A percentile compares a stretch with the other conserved stretches of the same genome.
These are phyloP conservation scores for Cercospora zeae-maydis DNA, from an alignment of 2,329 filamentous ascomycete genomes.

Conservation along the genomic window DNA sequence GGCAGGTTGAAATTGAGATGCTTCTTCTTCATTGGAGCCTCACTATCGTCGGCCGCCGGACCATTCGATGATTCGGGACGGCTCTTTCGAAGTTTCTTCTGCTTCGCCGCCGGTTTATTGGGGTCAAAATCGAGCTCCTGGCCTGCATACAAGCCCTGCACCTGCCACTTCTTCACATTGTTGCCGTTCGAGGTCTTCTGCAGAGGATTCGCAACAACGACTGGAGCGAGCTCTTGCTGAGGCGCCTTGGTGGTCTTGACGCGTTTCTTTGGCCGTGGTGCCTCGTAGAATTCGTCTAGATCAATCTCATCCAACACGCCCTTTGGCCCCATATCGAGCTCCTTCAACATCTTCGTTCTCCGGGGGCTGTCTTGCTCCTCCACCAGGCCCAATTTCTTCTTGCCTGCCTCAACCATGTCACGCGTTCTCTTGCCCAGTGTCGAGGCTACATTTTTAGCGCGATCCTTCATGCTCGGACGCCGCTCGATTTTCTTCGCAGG, in stretches of 20 bases:
- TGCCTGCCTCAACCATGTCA: constrained; percentile 39
- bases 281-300: constrained; percentile 26
- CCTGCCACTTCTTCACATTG: constrained; percentile 70
- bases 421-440: constrained; percentile 38
- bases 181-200: constrained; percentile 37
- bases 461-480: constrained; percentile 32
- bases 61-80: constrained; percentile 27
- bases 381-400: constrained; percentile 33
- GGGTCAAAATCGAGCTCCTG: constrained; percentile 57
- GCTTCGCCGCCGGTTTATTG: constrained; percentile 38
- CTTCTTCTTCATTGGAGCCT: constrained; percentile 52
- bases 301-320: constrained; percentile 36
- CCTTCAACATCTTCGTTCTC: constrained; percentile 30
- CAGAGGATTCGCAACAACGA: constrained; percentile 25
- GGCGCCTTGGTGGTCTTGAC: constrained; percentile 24
- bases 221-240: constrained; percentile 25
- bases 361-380: constrained; percentile 24
- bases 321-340: constrained; percentile 34
- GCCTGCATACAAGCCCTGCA: constrained; percentile 81
- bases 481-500: constrained; percentile 23
- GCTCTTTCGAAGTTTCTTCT: constrained; percentile 43
- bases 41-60: constrained; percentile 35
- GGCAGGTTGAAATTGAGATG: constrained; percentile 32
- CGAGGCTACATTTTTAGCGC: constrained; percentile 33
- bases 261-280: constrained; percentile 31